Evolutionary conservation across 2,329 filamentous ascomycete genomes (phyloP).

Genomic region (Aspergillus ruber): DNA sequence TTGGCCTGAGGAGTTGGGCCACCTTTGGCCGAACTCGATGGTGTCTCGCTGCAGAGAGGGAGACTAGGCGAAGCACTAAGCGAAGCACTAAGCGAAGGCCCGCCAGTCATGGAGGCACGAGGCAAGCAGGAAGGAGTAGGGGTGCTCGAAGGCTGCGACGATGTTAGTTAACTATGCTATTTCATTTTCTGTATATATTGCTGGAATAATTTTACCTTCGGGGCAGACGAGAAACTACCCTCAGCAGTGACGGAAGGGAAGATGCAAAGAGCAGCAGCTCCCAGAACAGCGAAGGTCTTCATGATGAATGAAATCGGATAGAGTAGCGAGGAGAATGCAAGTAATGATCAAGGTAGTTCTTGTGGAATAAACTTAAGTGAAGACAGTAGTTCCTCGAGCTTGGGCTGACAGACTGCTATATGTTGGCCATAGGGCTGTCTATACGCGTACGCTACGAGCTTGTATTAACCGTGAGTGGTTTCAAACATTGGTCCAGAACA

Average conservation of each 20-base stretch:
- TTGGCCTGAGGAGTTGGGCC: not conserved
- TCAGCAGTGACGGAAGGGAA: conserved; percentile 15
- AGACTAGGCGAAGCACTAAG: not conserved
- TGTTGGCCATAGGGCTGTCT: too few relatives aligned
- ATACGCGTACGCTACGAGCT: too few relatives aligned
- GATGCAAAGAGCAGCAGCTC: conserved; percentile 18
- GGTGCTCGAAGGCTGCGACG: not conserved
- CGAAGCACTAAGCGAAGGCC: not conserved
- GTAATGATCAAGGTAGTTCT: too few relatives aligned
- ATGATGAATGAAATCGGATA: conserved; percentile 13
- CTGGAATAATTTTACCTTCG: too few relatives aligned
- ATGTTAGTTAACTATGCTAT: not conserved
- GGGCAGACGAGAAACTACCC: conserved; percentile 1
- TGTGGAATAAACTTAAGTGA: too few relatives aligned
- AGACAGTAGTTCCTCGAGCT: too few relatives aligned
- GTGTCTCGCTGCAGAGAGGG: not conserved
- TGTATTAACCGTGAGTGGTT: too few relatives aligned
- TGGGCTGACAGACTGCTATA: too few relatives aligned
- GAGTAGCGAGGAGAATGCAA: conserved; percentile 1
- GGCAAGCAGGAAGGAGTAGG: conserved; percentile 1
- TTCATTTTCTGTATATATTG: too few relatives aligned
- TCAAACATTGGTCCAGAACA: not conserved
- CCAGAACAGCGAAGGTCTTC: conserved; percentile 22
- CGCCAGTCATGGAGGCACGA: not conserved
- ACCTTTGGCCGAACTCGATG: not conserved